phyloP scores from a whole-genome alignment of 2,329 filamentous ascomycete species.

The Pseudopithomyces maydicus region DNA sequence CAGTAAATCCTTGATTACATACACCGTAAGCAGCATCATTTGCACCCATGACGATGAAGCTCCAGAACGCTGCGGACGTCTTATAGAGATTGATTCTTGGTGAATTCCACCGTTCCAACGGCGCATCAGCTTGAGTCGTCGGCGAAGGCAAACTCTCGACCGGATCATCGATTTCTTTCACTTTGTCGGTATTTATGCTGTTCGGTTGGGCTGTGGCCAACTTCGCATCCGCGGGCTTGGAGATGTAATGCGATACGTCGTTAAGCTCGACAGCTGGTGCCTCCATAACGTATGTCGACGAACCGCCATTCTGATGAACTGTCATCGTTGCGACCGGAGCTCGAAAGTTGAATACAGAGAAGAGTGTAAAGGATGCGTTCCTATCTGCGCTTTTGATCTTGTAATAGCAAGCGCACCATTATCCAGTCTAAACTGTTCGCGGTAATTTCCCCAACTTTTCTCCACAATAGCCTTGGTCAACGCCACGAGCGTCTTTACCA shows the following conservation, averaged over 20 bases:
- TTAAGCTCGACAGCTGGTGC: conserved; percentile 33
- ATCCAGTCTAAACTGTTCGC: not conserved
- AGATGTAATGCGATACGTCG: conserved; percentile 29
- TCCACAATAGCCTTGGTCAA: not conserved
- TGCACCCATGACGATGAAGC: conserved; percentile 69
- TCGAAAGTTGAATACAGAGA: not conserved
- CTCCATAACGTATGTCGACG: conserved; percentile 42
- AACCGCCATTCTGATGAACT: conserved; percentile 33
- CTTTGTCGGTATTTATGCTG: conserved; percentile 23
- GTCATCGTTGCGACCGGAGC: conserved; percentile 21
- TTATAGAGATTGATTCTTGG: conserved; percentile 64
- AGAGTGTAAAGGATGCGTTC: not conserved
- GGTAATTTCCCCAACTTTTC: not conserved
- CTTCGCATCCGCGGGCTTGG: conserved; percentile 27
- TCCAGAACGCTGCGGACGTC: conserved; percentile 63
- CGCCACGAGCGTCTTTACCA: not conserved
- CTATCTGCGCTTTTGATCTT: not conserved
- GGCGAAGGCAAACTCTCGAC: conserved; percentile 53
- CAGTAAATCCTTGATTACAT: conserved; percentile 32
- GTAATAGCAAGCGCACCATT: not conserved
- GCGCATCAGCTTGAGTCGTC: conserved; percentile 47
- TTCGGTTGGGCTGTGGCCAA: conserved; percentile 12
- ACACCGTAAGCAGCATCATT: conserved; percentile 71
- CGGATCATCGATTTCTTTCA: conserved; percentile 28
- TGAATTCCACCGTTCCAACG: conserved; percentile 67